phyloP scores from a whole-genome alignment of 805 yeast species.

The Hanseniaspora hatyaiensis region DNA sequence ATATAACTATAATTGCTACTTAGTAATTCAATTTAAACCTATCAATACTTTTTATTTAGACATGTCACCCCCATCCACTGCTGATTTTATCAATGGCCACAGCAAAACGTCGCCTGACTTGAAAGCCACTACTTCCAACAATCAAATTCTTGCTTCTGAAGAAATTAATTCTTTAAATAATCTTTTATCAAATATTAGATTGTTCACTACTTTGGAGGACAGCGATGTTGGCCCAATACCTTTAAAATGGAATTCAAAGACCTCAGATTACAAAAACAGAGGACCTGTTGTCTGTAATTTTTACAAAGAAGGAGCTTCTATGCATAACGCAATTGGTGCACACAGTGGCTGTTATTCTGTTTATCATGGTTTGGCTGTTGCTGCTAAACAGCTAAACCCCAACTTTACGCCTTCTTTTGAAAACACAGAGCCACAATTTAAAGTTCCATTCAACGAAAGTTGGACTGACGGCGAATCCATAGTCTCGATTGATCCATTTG shows the following conservation, averaged over 20 bases:
- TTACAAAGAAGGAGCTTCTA: constrained; percentile 36
- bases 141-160: constrained; percentile 26
- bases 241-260: constrained; percentile 43
- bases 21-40: too few species aligned
- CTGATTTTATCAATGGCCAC: constrained; percentile 4
- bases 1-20: too few species aligned
- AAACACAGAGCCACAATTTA: constrained; percentile 50
- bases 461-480: constrained; percentile 49
- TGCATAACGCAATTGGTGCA: constrained; percentile 55
- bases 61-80: constrained; percentile 16
- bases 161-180: neutral
- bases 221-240: constrained; percentile 40
- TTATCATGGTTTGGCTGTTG: constrained; percentile 56
- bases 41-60: constrained; percentile 1
- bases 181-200: neutral
- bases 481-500: constrained; percentile 56
- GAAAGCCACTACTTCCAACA: constrained; percentile 18
- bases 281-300: constrained; percentile 51
- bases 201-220: constrained; percentile 42
- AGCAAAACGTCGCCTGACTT: neutral
- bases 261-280: constrained; percentile 32
- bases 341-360: constrained; percentile 53
- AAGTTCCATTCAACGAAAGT: constrained; percentile 42
- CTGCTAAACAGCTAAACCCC: constrained; percentile 44
- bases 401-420: constrained; percentile 48